Conservation (phyloP, 768 basidiomycete species). For the Nevesoporus exiguus region DNA sequence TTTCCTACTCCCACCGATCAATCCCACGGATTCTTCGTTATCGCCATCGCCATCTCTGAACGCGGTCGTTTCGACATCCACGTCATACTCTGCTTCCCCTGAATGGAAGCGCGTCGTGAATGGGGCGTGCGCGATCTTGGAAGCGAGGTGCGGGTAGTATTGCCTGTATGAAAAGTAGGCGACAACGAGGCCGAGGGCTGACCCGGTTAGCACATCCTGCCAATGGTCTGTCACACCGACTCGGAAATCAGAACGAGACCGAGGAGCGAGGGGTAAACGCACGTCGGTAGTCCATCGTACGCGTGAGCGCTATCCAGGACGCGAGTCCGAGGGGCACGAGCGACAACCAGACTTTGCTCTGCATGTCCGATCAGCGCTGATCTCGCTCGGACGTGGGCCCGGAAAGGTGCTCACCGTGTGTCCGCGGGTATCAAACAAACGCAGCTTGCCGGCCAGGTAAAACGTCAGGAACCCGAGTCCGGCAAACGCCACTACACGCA, state of each 20-base stretch:
- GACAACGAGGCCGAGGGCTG: conserved; percentile 65
- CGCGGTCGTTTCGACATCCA: background rate
- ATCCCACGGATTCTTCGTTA: conserved; percentile 16
- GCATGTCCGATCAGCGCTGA: background rate
- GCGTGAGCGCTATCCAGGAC: conserved; percentile 67
- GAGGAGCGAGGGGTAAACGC: conserved; percentile 26
- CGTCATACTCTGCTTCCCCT: background rate
- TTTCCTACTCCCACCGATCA: conserved; percentile 18
- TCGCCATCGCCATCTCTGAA: conserved; percentile 14
- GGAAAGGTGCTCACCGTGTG: conserved; percentile 47
- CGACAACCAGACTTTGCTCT: conserved; percentile 80
- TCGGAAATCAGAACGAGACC: background rate
- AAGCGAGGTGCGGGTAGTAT: conserved; percentile 68
- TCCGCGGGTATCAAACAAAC: conserved; percentile 79
- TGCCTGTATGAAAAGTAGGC: conserved; percentile 78
- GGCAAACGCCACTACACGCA: conserved; percentile 72
- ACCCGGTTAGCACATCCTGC: conserved; percentile 84
- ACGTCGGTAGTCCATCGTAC: conserved; percentile 95
- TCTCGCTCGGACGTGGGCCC: background rate
- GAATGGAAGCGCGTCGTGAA: conserved; percentile 61
- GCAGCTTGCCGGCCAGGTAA: conserved; percentile 89
- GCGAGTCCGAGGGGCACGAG: conserved; percentile 74
- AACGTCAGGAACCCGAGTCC: conserved; percentile 87
- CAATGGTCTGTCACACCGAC: conserved; percentile 66
- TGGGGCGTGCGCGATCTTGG: conserved; percentile 57